Conservation (phyloP, 495 filamentous ascomycete genomes). For the Geopyxis carbonaria region DNA sequence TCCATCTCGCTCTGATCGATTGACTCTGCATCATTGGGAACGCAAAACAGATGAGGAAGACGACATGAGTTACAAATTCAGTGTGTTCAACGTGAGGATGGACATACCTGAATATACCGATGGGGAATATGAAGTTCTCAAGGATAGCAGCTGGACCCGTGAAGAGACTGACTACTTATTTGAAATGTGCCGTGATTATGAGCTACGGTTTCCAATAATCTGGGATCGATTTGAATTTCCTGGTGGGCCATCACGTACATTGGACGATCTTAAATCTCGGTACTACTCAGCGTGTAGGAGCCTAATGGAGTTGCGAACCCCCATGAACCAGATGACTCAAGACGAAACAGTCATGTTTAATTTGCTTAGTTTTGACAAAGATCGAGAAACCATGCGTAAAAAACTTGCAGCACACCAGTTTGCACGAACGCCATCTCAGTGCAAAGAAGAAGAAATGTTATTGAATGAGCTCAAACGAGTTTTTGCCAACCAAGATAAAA, state of each 20-base stretch:
- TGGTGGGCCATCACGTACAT: conserved; percentile 36
- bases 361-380: conserved; percentile 71
- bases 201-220: conserved; percentile 80
- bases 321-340: conserved; percentile 66
- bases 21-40: conserved; percentile 43
- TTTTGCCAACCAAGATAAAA: conserved; percentile 56
- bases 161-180: conserved; percentile 89
- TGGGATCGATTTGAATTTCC: conserved; percentile 78
- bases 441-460: conserved; percentile 75
- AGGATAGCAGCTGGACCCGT: conserved; percentile 62
- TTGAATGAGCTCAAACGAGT: conserved; percentile 83
- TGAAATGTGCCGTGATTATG: conserved; percentile 51
- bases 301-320: conserved; percentile 69
- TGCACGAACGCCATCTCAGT: conserved; percentile 64
- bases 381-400: conserved; percentile 60
- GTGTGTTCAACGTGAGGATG: conserved; percentile 70
- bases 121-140: conserved; percentile 66
- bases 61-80: conserved; percentile 39
- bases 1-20: conserved; percentile 36
- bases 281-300: conserved; percentile 76
- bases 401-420: conserved; percentile 64
- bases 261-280: conserved; percentile 82
- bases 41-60: conserved; percentile 24
- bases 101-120: conserved; percentile 62
- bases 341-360: conserved; percentile 67